Evolutionary conservation across 2,329 filamentous ascomycete genomes (phyloP).

Genomic region (Paraconiothyrium brasiliense): DNA sequence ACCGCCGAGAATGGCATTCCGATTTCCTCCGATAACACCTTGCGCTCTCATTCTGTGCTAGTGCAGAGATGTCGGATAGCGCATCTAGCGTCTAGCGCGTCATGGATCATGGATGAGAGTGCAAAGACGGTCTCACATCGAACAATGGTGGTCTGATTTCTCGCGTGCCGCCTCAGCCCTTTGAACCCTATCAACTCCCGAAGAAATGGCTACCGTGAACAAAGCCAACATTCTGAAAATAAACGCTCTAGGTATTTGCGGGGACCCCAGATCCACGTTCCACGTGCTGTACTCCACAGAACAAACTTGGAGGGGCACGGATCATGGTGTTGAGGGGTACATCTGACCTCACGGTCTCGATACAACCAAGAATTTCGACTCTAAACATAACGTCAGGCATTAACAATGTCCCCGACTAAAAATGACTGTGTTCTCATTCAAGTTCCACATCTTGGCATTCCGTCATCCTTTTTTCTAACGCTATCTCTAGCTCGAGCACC

Average conservation of each 20-base stretch:
- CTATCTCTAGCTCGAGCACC: no score
- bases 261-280: conserved; percentile 10
- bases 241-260: background rate
- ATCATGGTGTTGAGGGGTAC: conserved; percentile 18
- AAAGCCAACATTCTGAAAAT: background rate
- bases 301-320: background rate
- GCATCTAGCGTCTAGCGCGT: conserved; percentile 1
- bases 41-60: background rate
- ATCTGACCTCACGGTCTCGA: background rate
- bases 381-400: background rate
- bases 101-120: background rate
- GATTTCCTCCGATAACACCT: conserved; percentile 11
- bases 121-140: background rate
- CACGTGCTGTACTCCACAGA: background rate
- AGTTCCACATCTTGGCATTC: no score
- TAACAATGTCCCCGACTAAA: background rate
- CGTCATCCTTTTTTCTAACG: no score
- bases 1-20: background rate
- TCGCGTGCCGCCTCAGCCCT: background rate
- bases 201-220: background rate
- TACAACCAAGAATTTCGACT: background rate
- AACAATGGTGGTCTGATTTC: conserved; percentile 9
- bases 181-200: background rate
- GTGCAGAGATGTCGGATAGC: conserved; percentile 5
- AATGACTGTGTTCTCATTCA: no score